A percentile compares a stretch with the other conserved stretches of the same genome.
Evolutionary conservation across 164 flowering plant genomes (phyloP).

Genomic region (Nymphaea colorata): DNA sequence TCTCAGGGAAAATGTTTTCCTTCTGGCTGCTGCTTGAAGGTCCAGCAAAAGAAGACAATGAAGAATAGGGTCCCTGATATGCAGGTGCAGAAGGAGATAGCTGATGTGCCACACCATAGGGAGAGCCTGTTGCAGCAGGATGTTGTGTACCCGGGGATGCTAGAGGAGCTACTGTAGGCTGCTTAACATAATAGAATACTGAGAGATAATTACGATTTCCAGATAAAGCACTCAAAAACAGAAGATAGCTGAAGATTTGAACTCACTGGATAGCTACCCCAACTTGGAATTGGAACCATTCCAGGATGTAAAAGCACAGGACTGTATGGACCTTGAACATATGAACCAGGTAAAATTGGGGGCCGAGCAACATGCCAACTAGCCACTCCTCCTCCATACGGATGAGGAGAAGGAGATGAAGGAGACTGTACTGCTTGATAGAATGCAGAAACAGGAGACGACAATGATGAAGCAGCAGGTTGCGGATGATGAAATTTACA

Average conservation of each 20-base stretch:
- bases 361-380: conserved; percentile 69
- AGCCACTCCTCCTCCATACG: conserved; percentile 35
- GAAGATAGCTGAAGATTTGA: neutral
- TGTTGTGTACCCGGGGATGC: conserved; percentile 46
- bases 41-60: conserved; percentile 30
- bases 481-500: conserved; percentile 96
- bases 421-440: conserved; percentile 59
- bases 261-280: conserved; percentile 65
- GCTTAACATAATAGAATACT: conserved; percentile 11
- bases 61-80: conserved; percentile 38
- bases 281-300: conserved; percentile 60
- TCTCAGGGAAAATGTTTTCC: conserved; percentile 66
- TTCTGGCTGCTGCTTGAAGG: conserved; percentile 47
- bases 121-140: conserved; percentile 31
- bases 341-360: conserved; percentile 49
- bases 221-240: neutral
- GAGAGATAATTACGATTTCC: neutral
- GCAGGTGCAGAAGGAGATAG: conserved; percentile 63
- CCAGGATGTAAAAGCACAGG: conserved; percentile 51
- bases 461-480: conserved; percentile 35
- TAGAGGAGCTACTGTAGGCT: conserved; percentile 52
- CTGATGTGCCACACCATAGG: conserved; percentile 45
- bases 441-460: conserved; percentile 31
- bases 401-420: conserved; percentile 47
- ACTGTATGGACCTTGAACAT: conserved; percentile 67